Base-by-base conservation (phyloP, 768 basidiomycete species). In the Calvatia gigantea region DNA sequence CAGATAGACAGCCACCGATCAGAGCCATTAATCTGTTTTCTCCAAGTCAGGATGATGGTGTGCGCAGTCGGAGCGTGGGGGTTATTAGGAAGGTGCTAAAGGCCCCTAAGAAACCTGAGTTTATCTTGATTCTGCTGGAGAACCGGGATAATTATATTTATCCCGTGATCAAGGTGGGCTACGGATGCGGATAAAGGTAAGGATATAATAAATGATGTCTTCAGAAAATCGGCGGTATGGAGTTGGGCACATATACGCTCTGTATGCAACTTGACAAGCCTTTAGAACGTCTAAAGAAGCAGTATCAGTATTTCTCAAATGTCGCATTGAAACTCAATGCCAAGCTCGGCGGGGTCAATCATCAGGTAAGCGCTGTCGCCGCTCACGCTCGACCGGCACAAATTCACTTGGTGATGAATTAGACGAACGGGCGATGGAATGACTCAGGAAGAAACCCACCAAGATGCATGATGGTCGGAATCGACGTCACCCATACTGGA, bases 401-500 rank as follows among this genome's bases (percentile, higher is more conserved):
- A 3, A 6, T 53, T 62, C 41, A 33, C 52, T 43, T 33, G 15
- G 32, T 39, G 19, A 44, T 9, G 58, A 81, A 80, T 70, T 91
- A 8, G 85, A 86, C 31, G 65, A 73, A 0, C 62, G 56, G 1
- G 79, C 81, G 1, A 81, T 86, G 77, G 61, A 58, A 35, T 92
- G 89, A 89, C 69, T 92, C 44, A 81, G 67, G 1, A 80, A 80
- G 67, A 75, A 77, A 60, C 78, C 77, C 51, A 92, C 91, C n/a
- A n/a, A n/a, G n/a, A n/a, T n/a, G n/a, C 8, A 93, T 94, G 86
- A 71, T 94, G 64, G 84, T 94, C 2, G 91, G 91, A 0, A 89
- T 91, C 59, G 90, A 93, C 63, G 89, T 91, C 0, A 92, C 89
- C 0, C 90, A 93, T 60, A 87, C 90, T 3, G 80, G 87, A 1